Evolutionary conservation across 2,329 filamentous ascomycete species (phyloP), one percentile per base, ranked within the genome.

Genomic region (Microsporum audouinii): DNA sequence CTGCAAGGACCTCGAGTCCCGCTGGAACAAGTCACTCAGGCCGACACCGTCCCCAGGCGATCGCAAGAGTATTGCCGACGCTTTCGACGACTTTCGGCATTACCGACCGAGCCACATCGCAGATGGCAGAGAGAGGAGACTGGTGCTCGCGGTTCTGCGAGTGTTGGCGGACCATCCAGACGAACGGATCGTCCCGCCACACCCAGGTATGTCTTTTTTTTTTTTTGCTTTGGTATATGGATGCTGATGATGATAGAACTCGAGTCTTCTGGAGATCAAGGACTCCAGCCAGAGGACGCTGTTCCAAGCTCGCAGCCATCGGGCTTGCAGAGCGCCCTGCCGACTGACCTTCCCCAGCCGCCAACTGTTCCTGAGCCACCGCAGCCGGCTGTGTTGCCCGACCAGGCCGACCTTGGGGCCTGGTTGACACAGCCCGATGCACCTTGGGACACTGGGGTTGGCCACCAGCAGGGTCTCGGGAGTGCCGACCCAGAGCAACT

Each of bases 1-100:
- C 51, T 17, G 31, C 27, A 65, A 64, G 60, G 64, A 66, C 58
- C 53, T 65, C 45, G 65, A 67, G 39, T 66, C 65, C 7, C 61
- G 61, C 36, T 65, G 60, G 41, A 65, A 67, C 43, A 66, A 65
- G 60, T 58, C 41, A 36, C 53, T 64, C 34, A 63, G 62, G 58
- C 56, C 59, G 33, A 47, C 51, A 2, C n/a, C 53, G 36, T 10
- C 55, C 17, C 55, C 55, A 7, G 27, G 55, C 36, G 34, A 1
- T 3, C 2, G 5, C 36, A 57, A 36, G n/a, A 23, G 43, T 39
- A 49, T 36, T 36, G 60, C 61, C 23, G 62, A 63, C 47, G 45
- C 61, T 6, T 53, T 65, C 27, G 62, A 66, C 56, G 62, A 66
- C 36, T 66, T 61, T 31, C 56, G 64, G 27, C 62, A 65, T 23